Base-by-base conservation (phyloP, 352 stramenopile species). In the Pythium scleroteichum region DNA sequence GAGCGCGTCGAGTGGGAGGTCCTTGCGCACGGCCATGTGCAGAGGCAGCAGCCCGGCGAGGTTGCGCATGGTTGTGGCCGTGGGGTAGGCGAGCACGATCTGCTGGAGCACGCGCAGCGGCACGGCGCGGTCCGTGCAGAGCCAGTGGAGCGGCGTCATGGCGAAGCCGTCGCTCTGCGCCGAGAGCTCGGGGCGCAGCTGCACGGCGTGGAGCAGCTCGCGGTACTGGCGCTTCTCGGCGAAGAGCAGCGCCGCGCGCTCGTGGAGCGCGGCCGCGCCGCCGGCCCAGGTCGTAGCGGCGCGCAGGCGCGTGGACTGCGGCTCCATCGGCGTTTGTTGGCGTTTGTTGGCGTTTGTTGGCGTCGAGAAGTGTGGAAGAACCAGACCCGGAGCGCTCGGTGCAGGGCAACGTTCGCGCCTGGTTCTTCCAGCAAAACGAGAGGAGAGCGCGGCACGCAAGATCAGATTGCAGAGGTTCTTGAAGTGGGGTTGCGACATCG, bases 11-110 rank as follows among this genome's bases (percentile, higher is more conserved):
- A 89, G 66, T 10, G 76, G 64, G 27, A 89, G 66, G 22, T 78
- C 55, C 59, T 90, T 90, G 27, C 72, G 66, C 40, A 93, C 59
- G 22, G 83, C 83, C 29, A 93, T 62, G 58, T 93, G 83, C 48
- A 93, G 53, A 20, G 83, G 83, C 49, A 93, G 62, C 33, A 88
- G 41, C 0, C 83, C 83, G 9, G 73, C 78, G 47, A 86, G 69
- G 51, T 85, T 93, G 14, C 68, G 71, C 14, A 66, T 59, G 1
- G 68, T 64, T 4, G 75, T 75, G 3, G 77, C 74, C 8, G 62
- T 41, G 12, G 77, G 72, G 50, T 85, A 72, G 5, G 71, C 76
- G 16, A 85, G 66, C 41, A 87, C 72, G 8, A 93, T 72, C 22
- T 71, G 62, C 22, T 79, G 78, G 22, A 90, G 69, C 44, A 62